phyloP scores from a whole-genome alignment of 768 basidiomycete genomes.

The Leccinum olivaceopallidum region DNA sequence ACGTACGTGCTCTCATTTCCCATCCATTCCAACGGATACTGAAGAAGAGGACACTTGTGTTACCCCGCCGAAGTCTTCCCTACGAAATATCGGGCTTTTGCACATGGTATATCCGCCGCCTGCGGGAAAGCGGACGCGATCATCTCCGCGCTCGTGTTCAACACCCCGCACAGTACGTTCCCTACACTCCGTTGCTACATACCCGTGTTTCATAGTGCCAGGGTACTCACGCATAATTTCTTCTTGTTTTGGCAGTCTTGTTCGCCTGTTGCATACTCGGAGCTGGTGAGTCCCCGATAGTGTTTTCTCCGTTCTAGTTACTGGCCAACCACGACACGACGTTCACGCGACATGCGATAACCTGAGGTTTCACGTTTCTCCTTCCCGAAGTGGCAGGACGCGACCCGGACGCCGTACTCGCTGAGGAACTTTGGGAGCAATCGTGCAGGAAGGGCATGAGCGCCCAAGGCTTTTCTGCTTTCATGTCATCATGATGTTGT shows the following conservation, averaged over 20 bases:
- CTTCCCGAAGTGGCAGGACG: conserved; percentile 56
- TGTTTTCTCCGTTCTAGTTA: no score
- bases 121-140: conserved; percentile 77
- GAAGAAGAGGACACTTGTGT: conserved; percentile 38
- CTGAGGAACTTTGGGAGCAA: conserved; percentile 38
- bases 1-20: conserved; percentile 34
- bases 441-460: background rate
- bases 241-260: conserved; percentile 50
- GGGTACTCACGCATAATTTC: background rate
- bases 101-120: conserved; percentile 76
- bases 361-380: conserved; percentile 36
- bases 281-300: conserved; percentile 35
- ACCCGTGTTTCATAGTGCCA: background rate
- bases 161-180: conserved; percentile 55
- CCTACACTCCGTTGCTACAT: background rate
- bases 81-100: conserved; percentile 63
- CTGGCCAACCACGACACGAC: background rate
- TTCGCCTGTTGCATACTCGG: conserved; percentile 63
- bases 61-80: conserved; percentile 83
- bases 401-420: conserved; percentile 48
- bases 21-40: background rate
- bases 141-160: conserved; percentile 73
- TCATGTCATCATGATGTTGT: background rate
- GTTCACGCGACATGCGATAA: background rate
- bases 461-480: background rate